Conservation (phyloP, 345 rosid species). For the Hibiscus syriacus region DNA sequence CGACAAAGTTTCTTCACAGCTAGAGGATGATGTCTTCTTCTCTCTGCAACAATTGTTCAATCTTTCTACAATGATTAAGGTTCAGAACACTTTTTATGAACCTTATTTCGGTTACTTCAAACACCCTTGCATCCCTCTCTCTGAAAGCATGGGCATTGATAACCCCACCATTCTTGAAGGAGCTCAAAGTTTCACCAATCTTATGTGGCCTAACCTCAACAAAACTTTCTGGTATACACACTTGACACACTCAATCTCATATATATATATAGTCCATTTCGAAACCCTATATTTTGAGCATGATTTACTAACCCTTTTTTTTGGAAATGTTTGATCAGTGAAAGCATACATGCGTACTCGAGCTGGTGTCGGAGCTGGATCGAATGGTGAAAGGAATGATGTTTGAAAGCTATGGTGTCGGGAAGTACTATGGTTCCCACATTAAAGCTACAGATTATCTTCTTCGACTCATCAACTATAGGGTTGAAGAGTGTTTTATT, state of each 20-base stretch:
- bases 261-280: neutral
- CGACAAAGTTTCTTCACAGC: conserved; percentile 20
- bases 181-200: conserved; percentile 34
- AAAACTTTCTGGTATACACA: conserved; percentile 51
- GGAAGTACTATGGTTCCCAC: conserved; percentile 26
- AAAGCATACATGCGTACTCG: conserved; percentile 7
- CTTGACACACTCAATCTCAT: too few species aligned
- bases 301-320: neutral
- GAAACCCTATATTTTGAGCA: too few species aligned
- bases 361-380: conserved; percentile 33
- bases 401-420: conserved; percentile 43
- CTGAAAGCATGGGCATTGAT: conserved; percentile 40
- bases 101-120: conserved; percentile 40
- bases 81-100: conserved; percentile 27
- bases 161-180: conserved; percentile 23
- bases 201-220: conserved; percentile 37
- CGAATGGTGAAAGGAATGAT: conserved; percentile 37
- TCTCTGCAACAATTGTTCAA: conserved; percentile 36
- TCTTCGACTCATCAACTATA: conserved; percentile 42
- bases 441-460: conserved; percentile 24
- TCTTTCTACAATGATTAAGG: conserved; percentile 36
- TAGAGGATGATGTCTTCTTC: conserved; percentile 22
- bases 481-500: too few species aligned
- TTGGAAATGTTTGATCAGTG: neutral
- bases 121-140: too few species aligned